Evolutionary conservation across 768 basidiomycete genomes (phyloP).

Genomic region (Lentinula guzmanii): DNA sequence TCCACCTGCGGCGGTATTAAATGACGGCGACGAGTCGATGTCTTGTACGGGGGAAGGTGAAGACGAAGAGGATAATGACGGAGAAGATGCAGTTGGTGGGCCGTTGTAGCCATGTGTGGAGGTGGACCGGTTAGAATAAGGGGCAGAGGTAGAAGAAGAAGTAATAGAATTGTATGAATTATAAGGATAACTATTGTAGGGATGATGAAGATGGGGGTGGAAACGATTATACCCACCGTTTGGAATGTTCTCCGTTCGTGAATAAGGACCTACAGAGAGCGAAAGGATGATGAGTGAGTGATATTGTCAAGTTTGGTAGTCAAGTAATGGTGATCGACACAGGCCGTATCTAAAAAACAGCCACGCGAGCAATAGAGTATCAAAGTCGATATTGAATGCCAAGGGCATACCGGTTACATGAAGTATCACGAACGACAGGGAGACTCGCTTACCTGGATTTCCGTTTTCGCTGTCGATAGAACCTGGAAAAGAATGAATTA

Average conservation of each 20-base stretch:
- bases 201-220: slow-evolving; percentile 1
- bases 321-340: too few species aligned
- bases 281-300: not conserved
- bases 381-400: too few species aligned
- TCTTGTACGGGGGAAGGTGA: slow-evolving; percentile 4
- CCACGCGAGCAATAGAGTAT: too few species aligned
- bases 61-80: slow-evolving; percentile 2
- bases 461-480: not conserved
- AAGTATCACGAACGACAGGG: too few species aligned
- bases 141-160: not conserved
- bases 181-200: slow-evolving; percentile 4
- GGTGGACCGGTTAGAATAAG: not conserved
- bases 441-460: not conserved
- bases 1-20: not conserved
- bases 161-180: slow-evolving; percentile 2
- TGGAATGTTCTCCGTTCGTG: not conserved
- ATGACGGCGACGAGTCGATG: not conserved
- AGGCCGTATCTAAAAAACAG: too few species aligned
- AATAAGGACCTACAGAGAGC: not conserved
- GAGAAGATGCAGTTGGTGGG: not conserved
- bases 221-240: slow-evolving; percentile 6
- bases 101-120: not conserved
- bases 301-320: too few species aligned
- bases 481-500: not conserved
- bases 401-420: too few species aligned